These are phyloP conservation scores for Aspergillus costaricaensis DNA, from an alignment of 2,329 filamentous ascomycete species.

Conservation along the genomic window DNA sequence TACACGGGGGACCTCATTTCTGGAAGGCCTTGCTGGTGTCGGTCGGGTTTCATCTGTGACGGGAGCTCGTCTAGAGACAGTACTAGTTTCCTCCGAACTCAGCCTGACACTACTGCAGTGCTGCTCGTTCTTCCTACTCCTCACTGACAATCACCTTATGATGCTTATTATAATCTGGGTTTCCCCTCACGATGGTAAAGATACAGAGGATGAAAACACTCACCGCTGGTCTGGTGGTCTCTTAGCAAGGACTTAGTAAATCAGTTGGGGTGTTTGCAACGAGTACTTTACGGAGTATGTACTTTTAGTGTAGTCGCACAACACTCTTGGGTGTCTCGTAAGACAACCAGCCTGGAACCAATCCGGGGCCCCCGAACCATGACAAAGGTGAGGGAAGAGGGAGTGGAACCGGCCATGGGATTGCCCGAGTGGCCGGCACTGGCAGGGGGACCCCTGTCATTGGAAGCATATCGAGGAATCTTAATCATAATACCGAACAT, in stretches of 20 bases:
- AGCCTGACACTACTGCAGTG: no score
- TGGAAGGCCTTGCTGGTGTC: background rate
- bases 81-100: background rate
- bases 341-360: background rate
- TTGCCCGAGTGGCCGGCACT: conserved; percentile 2
- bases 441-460: background rate
- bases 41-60: background rate
- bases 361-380: background rate
- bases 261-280: no score
- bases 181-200: background rate
- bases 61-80: background rate
- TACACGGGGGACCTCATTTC: background rate
- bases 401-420: background rate
- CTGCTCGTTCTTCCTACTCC: no score
- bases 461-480: background rate
- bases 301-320: background rate
- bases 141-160: background rate
- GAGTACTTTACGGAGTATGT: no score
- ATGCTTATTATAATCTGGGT: background rate
- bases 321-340: background rate
- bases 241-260: background rate
- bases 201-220: background rate
- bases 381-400: background rate
- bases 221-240: background rate
- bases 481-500: background rate